phyloP scores from a whole-genome alignment of 1,284 basidiomycete genomes.

The Pyrrhoderma noxium region DNA sequence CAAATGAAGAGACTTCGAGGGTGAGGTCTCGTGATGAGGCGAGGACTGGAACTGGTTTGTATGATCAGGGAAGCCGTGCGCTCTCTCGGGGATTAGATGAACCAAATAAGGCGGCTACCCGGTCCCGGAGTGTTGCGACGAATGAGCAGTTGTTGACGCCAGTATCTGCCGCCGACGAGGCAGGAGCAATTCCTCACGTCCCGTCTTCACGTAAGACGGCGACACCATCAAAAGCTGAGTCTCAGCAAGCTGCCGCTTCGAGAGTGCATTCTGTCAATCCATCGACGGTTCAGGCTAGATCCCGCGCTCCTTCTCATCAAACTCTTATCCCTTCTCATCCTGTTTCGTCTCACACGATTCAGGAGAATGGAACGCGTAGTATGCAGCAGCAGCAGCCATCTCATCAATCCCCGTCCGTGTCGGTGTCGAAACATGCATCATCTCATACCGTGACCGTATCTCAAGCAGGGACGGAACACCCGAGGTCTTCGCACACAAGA shows the following conservation, averaged over 20 bases:
- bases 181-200: not conserved
- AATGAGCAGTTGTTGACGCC: not conserved
- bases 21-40: not conserved
- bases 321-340: not conserved
- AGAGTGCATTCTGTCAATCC: too few species aligned
- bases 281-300: not conserved
- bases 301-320: slow-evolving; percentile 4
- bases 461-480: not conserved
- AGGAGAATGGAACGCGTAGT: not conserved
- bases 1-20: slow-evolving; percentile 9
- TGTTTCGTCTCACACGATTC: not conserved
- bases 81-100: not conserved
- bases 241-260: not conserved
- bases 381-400: not conserved
- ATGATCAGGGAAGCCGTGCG: too few species aligned
- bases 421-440: not conserved
- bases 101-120: not conserved
- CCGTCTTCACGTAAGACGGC: not conserved
- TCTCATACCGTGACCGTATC: not conserved
- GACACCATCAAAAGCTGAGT: not conserved
- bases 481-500: too few species aligned
- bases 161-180: not conserved
- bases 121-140: not conserved
- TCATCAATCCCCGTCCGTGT: not conserved
- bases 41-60: not conserved